Evolutionary conservation across 371 early-diverging fungal species (phyloP).

Genomic region (Chytridiales sp.): DNA sequence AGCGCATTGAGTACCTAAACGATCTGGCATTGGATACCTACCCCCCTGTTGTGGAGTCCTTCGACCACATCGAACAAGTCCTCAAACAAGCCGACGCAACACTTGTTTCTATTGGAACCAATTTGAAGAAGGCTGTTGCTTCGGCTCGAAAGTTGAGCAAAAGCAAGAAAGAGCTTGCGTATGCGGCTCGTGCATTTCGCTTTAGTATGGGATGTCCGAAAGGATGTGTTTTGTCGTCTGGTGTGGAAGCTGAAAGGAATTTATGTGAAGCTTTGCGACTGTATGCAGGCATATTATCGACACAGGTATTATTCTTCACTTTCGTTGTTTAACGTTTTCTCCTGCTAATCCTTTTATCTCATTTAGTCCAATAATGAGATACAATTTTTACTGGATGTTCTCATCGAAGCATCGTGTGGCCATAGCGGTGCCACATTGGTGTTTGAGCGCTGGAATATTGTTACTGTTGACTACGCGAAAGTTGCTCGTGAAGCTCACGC

Average conservation of each 20-base stretch:
- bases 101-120: constrained; percentile 2
- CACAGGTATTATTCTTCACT: constrained; percentile 5
- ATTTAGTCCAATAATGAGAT: constrained; percentile 9
- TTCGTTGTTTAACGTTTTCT: background rate
- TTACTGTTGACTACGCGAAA: constrained; percentile 11
- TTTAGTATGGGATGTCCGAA: constrained; percentile 7
- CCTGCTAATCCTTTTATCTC: too few relatives aligned
- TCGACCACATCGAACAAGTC: background rate
- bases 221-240: too few relatives aligned
- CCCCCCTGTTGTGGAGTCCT: constrained; percentile 16
- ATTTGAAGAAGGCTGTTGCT: background rate
- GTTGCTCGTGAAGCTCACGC: background rate
- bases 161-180: background rate
- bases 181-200: background rate
- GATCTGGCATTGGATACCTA: constrained; percentile 13
- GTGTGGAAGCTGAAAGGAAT: too few relatives aligned
- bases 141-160: constrained; percentile 16
- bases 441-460: background rate
- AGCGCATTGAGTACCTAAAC: background rate
- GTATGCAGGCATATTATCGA: constrained; percentile 10
- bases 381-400: constrained; percentile 13
- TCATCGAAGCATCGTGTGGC: constrained; percentile 13
- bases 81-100: constrained; percentile 3
- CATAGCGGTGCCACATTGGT: constrained; percentile 5
- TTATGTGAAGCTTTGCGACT: constrained; percentile 4